These are phyloP conservation scores for Zizania palustris DNA, from an alignment of 202 grass and related monocot genomes.

Conservation along the genomic window DNA sequence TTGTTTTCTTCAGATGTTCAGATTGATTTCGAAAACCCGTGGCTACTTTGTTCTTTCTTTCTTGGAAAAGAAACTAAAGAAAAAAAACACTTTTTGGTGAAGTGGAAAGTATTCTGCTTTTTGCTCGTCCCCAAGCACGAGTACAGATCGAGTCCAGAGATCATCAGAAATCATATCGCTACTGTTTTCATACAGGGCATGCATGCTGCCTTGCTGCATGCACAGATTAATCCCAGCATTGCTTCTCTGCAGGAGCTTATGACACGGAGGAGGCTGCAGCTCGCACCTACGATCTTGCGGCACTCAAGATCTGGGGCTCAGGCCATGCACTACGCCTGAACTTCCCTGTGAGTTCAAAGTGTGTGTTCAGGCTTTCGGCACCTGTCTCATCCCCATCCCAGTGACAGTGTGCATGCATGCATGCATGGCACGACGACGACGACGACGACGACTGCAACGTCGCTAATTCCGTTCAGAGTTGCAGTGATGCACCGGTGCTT, in stretches of 20 bases:
- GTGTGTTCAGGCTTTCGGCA: neutral
- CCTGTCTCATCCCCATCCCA: neutral
- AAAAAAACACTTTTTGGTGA: conserved; percentile 1
- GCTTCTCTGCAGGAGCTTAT: conserved; percentile 41
- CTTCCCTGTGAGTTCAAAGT: conserved; percentile 53
- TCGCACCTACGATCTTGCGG: conserved; percentile 55
- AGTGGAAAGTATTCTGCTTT: neutral
- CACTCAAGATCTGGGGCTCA: conserved; percentile 56
- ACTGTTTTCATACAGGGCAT: neutral
- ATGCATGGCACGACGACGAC: no score
- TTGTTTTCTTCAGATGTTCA: neutral
- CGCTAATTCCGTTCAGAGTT: neutral
- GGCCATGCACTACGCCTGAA: conserved; percentile 29
- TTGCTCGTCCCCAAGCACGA: neutral
- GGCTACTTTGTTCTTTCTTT: neutral
- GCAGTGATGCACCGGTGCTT: neutral
- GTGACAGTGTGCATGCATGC: no score
- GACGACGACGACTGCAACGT: no score
- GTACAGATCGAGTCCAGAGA: conserved; percentile 15
- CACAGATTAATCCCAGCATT: neutral
- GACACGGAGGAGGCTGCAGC: conserved; percentile 50
- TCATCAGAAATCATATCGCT: neutral
- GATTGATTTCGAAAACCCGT: conserved; percentile 15
- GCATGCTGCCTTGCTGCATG: no score
- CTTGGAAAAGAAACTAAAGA: neutral